Base-by-base conservation (phyloP, 2,329 filamentous ascomycete species). In the Bimuria novae-zelandiae region DNA sequence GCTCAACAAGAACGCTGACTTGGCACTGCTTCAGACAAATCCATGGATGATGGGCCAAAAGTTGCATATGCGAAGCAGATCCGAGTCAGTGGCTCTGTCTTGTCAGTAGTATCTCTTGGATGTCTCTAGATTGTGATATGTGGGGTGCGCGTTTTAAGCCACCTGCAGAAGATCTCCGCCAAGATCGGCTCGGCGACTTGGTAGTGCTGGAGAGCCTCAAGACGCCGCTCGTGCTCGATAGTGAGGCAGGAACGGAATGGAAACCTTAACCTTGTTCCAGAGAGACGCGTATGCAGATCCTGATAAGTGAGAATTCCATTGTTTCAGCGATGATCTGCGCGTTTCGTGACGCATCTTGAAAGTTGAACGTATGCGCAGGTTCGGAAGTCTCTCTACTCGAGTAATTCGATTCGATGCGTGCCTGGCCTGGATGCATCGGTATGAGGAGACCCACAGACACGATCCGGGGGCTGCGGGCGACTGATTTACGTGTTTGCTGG, bases 121-220 rank as follows among this genome's bases (percentile, higher is more conserved):
- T 32, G 40, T 43, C 30, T 43, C 25, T 22, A n/a, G 41, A n/a
- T 17, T 16, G 42, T 8, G 41, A 22, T 5, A 23, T 45, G 42
- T 35, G 42, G 42, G 42, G 19, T 32, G n/a, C 7, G 42, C n/a
- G 42, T 45, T 45, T 45, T 45, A 35, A 45, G 42, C 29, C 19
- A 17, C 42, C 10, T 21, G 30, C 42, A 45, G 42, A 45, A 23
- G 42, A 45, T 45, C 42, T 45, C 30, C 42, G 42, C 42, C 42
- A 45, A 45, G 42, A 19, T 2, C 2, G 29, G 33, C 30, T 25
- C 19, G 42, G 42, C 42, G 21, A 16, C 42, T 45, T 45, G 42
- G 42, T 23, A 23, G 42, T 32, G 42, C 17, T 23, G 17, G 10
- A 4, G 42, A 45, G 42, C 29, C 19, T 45, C 42, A 33, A n/a